Conservation (phyloP, 768 basidiomycete species). For the Suillus paluster region DNA sequence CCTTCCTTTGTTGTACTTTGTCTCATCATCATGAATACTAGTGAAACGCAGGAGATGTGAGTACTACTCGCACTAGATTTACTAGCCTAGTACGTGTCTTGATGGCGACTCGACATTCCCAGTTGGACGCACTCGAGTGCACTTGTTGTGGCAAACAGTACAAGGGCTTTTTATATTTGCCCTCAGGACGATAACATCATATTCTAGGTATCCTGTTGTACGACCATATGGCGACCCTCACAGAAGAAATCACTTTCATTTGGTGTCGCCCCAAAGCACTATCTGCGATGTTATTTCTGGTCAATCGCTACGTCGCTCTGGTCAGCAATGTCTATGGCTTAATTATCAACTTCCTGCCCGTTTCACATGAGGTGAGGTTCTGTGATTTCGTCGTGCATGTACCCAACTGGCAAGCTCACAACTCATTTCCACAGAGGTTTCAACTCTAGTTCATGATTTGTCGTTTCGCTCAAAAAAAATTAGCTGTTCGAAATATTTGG, state of each 20-base stretch:
- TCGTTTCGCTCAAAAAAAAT: not conserved
- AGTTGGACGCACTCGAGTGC: conserved; percentile 9
- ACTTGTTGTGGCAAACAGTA: conserved; percentile 6
- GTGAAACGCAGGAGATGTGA: not conserved
- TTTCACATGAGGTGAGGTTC: conserved; percentile 1
- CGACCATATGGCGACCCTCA: conserved; percentile 34
- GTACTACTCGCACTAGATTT: not conserved
- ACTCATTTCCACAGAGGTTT: conserved; percentile 8
- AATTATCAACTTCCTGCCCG: conserved; percentile 31
- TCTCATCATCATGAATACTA: not conserved
- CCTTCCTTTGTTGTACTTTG: not conserved
- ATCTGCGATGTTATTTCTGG: conserved; percentile 49
- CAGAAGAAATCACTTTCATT: conserved; percentile 45
- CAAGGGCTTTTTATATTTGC: not conserved
- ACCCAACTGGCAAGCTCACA: not conserved
- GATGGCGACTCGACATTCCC: not conserved
- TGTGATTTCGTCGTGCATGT: not conserved
- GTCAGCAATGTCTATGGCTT: conserved; percentile 41
- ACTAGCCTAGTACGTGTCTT: not conserved
- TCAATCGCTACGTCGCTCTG: conserved; percentile 54
- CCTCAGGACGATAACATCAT: not conserved
- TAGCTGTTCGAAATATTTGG: conserved; percentile 45
- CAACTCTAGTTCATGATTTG: not conserved
- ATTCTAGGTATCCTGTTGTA: conserved; percentile 33
- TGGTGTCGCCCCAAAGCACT: conserved; percentile 47